These are phyloP conservation scores for Arthroderma uncinatum DNA, from an alignment of 2,329 filamentous ascomycete species.

Conservation along the genomic window DNA sequence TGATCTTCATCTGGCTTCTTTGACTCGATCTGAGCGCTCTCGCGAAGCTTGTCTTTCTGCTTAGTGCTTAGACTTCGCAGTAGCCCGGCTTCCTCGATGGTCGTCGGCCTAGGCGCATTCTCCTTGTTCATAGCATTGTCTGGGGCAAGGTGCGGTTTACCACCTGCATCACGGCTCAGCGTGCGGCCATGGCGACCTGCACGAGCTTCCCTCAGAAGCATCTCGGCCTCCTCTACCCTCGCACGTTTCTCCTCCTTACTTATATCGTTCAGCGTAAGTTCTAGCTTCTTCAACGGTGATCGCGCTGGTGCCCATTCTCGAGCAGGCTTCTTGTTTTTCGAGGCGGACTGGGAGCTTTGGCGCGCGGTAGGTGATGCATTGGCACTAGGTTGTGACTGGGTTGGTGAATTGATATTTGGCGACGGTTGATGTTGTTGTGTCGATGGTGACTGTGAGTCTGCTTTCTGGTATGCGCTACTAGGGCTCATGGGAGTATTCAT, in stretches of 20 bases:
- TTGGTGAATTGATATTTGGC: slow-evolving; percentile 1
- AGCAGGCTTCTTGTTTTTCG: slow-evolving; percentile 7
- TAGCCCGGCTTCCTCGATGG: slow-evolving; percentile 11
- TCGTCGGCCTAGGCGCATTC: neutral
- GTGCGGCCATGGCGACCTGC: slow-evolving; percentile 9
- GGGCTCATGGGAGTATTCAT: neutral
- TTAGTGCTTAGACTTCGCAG: slow-evolving; percentile 13
- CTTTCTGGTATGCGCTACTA: neutral
- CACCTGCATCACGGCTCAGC: slow-evolving; percentile 9
- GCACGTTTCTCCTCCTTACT: slow-evolving; percentile 93
- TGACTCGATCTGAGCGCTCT: slow-evolving; percentile 14
- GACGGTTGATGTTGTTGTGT: slow-evolving; percentile 6
- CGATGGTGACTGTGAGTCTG: slow-evolving; percentile 3
- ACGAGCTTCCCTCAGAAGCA: slow-evolving; percentile 50
- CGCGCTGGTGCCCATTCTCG: slow-evolving; percentile 60
- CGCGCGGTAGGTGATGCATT: slow-evolving; percentile 3
- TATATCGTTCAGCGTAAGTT: slow-evolving; percentile 80
- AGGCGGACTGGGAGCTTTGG: slow-evolving; percentile 15
- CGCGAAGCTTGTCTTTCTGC: slow-evolving; percentile 12
- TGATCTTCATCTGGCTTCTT: slow-evolving; percentile 15
- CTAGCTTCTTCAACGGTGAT: slow-evolving; percentile 86
- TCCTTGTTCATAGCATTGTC: neutral
- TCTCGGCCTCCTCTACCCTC: slow-evolving; percentile 70
- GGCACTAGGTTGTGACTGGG: slow-evolving; percentile 5
- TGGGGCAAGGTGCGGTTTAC: slow-evolving; percentile 4